Percentiles rank a stretch among this genome's conserved stretches.
phyloP scores from a whole-genome alignment of 2,329 filamentous ascomycete genomes.

The Scedosporium minutisporum region DNA sequence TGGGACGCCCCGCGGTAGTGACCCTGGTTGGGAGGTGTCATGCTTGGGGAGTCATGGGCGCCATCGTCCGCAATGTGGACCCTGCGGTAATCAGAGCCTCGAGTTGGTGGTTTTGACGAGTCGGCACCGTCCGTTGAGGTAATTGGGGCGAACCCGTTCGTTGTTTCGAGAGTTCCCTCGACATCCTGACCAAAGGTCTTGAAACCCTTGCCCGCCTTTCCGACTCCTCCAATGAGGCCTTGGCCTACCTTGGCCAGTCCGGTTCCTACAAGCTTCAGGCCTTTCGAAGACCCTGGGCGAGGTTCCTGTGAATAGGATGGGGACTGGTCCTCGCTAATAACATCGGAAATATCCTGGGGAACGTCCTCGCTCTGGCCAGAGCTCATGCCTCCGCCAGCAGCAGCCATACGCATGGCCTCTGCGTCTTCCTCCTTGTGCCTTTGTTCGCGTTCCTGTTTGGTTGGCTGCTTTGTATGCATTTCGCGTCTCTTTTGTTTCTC shows the following conservation, averaged over 20 bases:
- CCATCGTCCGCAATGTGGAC: neutral
- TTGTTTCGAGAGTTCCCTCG: slow-evolving; percentile 42
- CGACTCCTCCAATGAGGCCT: slow-evolving; percentile 24
- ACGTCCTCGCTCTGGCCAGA: slow-evolving; percentile 43
- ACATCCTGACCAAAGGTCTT: slow-evolving; percentile 40
- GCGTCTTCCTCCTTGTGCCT: slow-evolving; percentile 39
- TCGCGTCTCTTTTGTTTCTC: slow-evolving; percentile 55
- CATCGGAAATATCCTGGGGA: slow-evolving; percentile 40
- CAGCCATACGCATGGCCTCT: slow-evolving; percentile 40
- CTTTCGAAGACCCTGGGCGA: slow-evolving; percentile 13
- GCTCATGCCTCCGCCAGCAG: slow-evolving; percentile 36
- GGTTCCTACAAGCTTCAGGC: slow-evolving; percentile 22
- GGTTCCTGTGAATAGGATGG: neutral
- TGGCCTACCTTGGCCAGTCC: slow-evolving; percentile 26
- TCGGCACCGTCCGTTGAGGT: slow-evolving; percentile 12
- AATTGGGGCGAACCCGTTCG: slow-evolving; percentile 40
- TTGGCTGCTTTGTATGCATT: slow-evolving; percentile 35
- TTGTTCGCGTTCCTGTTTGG: slow-evolving; percentile 39
- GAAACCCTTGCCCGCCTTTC: slow-evolving; percentile 33
- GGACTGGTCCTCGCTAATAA: slow-evolving; percentile 27
- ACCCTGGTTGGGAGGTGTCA: neutral
- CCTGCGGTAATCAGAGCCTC: neutral
- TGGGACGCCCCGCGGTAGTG: neutral
- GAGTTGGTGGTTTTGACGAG: slow-evolving; percentile 10
- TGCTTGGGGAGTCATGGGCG: neutral